Percentiles rank a stretch among this genome's conserved stretches.
These are phyloP conservation scores for Leishmania martiniquensis DNA, from an alignment of 208 protist genomes.

Conservation along the genomic window DNA sequence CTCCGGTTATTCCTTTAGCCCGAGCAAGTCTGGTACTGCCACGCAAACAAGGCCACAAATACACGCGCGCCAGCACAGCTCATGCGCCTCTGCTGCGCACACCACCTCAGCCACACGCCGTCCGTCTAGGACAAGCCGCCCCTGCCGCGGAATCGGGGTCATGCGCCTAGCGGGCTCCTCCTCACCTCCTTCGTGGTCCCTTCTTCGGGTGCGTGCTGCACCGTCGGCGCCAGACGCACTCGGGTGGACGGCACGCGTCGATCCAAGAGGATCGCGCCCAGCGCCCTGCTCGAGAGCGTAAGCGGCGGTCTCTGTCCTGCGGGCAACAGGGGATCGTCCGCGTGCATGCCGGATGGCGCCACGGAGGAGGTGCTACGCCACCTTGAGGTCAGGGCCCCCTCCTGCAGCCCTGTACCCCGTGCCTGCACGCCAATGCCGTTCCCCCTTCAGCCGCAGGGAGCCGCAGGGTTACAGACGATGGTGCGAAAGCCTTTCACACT, in stretches of 20 bases:
- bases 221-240: not conserved
- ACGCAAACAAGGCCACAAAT: not conserved
- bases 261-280: not conserved
- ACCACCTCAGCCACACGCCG: not conserved
- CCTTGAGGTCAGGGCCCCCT: not conserved
- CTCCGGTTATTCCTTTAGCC: no score
- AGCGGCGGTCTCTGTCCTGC: not conserved
- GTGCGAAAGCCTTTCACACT: not conserved
- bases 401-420: no score
- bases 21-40: no score
- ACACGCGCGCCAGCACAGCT: no score
- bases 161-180: not conserved
- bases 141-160: not conserved
- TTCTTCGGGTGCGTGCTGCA: not conserved
- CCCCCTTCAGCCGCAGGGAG: not conserved
- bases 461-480: not conserved
- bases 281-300: not conserved
- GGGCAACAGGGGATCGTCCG: not conserved
- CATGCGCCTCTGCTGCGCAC: no score
- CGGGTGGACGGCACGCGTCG: not conserved
- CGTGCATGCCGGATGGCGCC: not conserved
- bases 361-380: not conserved
- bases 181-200: not conserved
- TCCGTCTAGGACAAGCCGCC: not conserved
- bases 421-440: no score